Percentiles rank a stretch among this genome's conserved stretches.
Conservation (phyloP, 139 green algal species). For the Closterium sp. region DNA sequence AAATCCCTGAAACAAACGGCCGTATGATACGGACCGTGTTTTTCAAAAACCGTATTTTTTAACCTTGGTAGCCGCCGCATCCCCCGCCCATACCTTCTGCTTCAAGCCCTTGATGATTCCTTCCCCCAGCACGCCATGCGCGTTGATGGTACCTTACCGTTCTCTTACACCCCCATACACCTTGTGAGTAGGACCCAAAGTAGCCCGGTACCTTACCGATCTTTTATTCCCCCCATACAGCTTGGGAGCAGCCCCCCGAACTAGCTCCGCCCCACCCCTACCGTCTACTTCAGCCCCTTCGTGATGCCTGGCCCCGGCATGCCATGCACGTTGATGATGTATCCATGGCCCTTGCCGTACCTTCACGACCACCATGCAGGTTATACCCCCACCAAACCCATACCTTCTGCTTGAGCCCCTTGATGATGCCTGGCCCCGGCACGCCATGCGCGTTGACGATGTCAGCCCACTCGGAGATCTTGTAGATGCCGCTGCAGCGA, state of each 20-base stretch:
- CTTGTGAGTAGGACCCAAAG: no score
- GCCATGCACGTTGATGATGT: slow-evolving; percentile 93
- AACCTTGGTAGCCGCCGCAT: no score
- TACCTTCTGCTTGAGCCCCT: slow-evolving; percentile 84
- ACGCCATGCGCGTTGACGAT: slow-evolving; percentile 98
- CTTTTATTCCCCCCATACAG: background rate
- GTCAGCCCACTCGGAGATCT: slow-evolving; percentile 91
- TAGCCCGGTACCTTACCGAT: slow-evolving; percentile 49
- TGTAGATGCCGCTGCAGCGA: slow-evolving; percentile 72
- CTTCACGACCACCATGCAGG: background rate
- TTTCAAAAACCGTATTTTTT: no score
- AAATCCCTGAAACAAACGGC: no score
- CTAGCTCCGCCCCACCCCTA: slow-evolving; percentile 35
- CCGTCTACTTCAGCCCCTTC: slow-evolving; percentile 81
- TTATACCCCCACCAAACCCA: background rate
- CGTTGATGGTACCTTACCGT: slow-evolving; percentile 96
- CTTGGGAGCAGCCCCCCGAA: no score
- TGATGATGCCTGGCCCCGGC: slow-evolving; percentile 93
- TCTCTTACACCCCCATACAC: slow-evolving; percentile 89
- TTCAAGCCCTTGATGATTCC: slow-evolving; percentile 97
- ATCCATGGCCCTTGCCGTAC: slow-evolving; percentile 41
- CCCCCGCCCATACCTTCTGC: slow-evolving; percentile 60
- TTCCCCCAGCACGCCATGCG: slow-evolving; percentile 88
- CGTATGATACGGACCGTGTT: no score
- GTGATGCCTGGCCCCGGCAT: slow-evolving; percentile 93